These are phyloP conservation scores for Candida ascalaphidarum DNA, from an alignment of 805 yeast species.

Conservation along the genomic window DNA sequence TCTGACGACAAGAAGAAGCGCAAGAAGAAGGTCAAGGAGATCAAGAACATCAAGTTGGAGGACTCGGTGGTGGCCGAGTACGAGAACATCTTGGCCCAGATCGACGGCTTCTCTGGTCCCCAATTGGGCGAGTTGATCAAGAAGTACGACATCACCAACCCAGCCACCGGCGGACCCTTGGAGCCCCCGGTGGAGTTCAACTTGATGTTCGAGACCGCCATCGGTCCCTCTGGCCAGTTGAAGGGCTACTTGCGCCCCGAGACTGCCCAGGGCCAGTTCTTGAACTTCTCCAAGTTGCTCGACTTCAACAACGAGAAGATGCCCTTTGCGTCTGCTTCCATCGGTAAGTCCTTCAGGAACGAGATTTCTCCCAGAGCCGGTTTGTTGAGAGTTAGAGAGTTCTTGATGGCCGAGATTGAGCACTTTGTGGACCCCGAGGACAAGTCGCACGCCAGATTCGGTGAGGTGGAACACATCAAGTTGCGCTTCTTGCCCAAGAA, in stretches of 20 bases:
- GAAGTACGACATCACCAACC: conserved; percentile 81
- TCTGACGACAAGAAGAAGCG: conserved; percentile 66
- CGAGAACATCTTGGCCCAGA: conserved; percentile 81
- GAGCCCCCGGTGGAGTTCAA: conserved; percentile 94
- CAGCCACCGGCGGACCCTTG: conserved; percentile 77
- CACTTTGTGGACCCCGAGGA: conserved; percentile 93
- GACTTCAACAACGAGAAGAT: conserved; percentile 93
- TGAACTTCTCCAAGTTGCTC: conserved; percentile 86
- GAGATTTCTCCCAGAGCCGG: conserved; percentile 99
- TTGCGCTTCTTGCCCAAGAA: conserved; percentile 78
- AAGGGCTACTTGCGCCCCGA: conserved; percentile 97
- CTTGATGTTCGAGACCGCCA: conserved; percentile 98
- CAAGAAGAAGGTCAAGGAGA: conserved; percentile 77
- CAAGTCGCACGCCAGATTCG: conserved; percentile 76
- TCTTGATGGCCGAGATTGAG: conserved; percentile 98
- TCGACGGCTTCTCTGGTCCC: conserved; percentile 91
- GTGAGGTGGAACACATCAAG: conserved; percentile 62
- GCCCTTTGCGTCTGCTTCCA: conserved; percentile 99
- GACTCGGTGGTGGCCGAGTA: conserved; percentile 75
- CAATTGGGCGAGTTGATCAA: conserved; percentile 84
- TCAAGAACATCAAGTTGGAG: conserved; percentile 83
- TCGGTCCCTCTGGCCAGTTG: conserved; percentile 95
- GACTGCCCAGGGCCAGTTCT: conserved; percentile 99
- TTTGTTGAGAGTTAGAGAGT: conserved; percentile 94
- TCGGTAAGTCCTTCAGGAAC: conserved; percentile 97